phyloP scores from a whole-genome alignment of 257 asterid species.

The Nicotiana otophora region DNA sequence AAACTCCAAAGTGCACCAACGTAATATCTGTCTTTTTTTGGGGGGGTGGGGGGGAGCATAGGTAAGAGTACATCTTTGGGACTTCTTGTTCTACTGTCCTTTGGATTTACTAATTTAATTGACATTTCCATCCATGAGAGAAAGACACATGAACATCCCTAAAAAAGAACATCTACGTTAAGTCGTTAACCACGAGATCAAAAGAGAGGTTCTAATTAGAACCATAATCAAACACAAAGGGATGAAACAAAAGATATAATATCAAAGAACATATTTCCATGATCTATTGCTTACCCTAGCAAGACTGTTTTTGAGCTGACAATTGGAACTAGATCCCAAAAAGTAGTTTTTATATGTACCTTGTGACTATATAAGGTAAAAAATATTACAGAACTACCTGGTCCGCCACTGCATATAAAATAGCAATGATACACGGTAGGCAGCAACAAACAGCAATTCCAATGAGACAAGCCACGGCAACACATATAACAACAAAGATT shows the following conservation, averaged over 20 bases:
- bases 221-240: background rate
- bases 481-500: slow-evolving; percentile 92
- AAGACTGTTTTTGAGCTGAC: background rate
- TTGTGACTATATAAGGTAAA: background rate
- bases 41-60: background rate
- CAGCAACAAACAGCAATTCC: slow-evolving; percentile 99
- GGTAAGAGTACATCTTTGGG: background rate
- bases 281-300: background rate
- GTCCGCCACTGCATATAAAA: slow-evolving; percentile 92
- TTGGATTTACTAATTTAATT: background rate
- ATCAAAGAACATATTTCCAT: background rate
- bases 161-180: background rate
- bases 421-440: slow-evolving; percentile 90
- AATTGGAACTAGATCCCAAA: background rate
- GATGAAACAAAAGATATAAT: background rate
- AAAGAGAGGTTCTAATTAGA: background rate
- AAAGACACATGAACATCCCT: background rate
- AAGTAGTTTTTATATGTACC: background rate
- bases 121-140: background rate
- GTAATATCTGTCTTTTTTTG: background rate
- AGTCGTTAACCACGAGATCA: background rate
- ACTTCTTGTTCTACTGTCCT: background rate
- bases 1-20: background rate
- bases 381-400: slow-evolving; percentile 46
- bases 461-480: slow-evolving; percentile 86